phyloP scores from a whole-genome alignment of 2,329 filamentous ascomycete genomes.

The Apiospora aurea region DNA sequence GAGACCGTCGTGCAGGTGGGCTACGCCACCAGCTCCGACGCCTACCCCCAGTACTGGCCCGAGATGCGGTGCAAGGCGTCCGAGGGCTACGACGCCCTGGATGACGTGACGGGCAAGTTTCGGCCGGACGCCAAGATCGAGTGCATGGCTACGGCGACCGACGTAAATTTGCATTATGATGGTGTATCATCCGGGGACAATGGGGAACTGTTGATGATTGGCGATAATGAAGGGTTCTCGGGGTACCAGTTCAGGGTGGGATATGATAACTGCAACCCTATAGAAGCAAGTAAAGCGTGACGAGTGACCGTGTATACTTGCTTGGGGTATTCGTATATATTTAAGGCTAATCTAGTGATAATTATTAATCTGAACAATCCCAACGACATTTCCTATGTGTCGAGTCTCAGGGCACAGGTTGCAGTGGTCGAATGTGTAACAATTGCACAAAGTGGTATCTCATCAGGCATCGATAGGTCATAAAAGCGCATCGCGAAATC shows the following conservation, averaged over 20 bases:
- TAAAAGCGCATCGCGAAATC: neutral
- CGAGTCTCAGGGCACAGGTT: neutral
- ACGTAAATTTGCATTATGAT: neutral
- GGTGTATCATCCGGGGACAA: neutral
- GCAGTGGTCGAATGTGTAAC: neutral
- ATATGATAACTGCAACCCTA: neutral
- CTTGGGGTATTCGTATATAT: neutral
- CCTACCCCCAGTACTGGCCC: accelerated
- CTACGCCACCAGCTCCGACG: accelerated
- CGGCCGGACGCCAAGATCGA: neutral
- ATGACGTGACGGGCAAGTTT: neutral
- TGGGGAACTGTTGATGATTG: neutral
- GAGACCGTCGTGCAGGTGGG: no score
- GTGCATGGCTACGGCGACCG: neutral
- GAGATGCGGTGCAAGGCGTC: neutral
- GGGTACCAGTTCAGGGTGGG: neutral
- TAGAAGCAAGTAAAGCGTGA: no score
- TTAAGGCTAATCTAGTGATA: neutral
- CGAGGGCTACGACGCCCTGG: neutral
- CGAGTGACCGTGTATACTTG: no score
- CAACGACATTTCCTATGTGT: neutral
- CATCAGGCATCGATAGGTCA: neutral
- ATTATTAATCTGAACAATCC: neutral
- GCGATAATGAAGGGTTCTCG: accelerated
- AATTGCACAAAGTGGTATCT: neutral